Base-by-base conservation (phyloP, 176 grass and related monocot species). In the Leersia perrieri region DNA sequence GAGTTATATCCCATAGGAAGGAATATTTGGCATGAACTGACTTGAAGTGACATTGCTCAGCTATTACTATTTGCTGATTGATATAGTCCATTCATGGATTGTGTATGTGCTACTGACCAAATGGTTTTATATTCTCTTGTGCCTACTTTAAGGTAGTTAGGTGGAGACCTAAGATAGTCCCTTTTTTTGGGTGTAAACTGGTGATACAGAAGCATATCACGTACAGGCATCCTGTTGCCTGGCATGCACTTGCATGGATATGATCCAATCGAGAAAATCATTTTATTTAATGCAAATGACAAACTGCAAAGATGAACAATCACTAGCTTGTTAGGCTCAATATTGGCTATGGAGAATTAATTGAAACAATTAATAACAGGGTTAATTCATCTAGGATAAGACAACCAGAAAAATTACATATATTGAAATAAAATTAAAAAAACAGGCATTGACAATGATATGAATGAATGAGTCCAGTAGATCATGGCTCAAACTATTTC, bases 51-150 rank as follows among this genome's bases (percentile, higher is more conserved):
- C 30, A 70, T 12, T 81, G 66, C 7, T 60, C 30, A 60, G 51
- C 29, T 42, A 79, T 68, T 60, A 73, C 44, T 60, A 60, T 79
- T 18, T 60, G 45, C 28, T 79, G 69, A 45, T 66, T 39, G 60
- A 66, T 64, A 28, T 38, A 20, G n/a, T 30, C 28, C 18, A 69
- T 72, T 72, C 27, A 83, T 55, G 41, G 26, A 3, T 31, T 33
- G 28, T 32, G 25, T 33, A 8, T 65, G 23, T 80, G 23, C 34
- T 73, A 36, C 42, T 18, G 55, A 68, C 38, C 49, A 81, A 40
- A 81, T 70, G n/a, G 25, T 40, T 82, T 64, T 63, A 77, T 33
- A 5, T 87, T 71, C 53, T 82, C 26, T 66, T 23, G 41, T 53
- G n/a, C 38, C 18, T 33, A 28, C 5, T 64, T 62, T 71, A 82